phyloP scores from a whole-genome alignment of 345 rosid species.

The Eutrema japonicum region DNA sequence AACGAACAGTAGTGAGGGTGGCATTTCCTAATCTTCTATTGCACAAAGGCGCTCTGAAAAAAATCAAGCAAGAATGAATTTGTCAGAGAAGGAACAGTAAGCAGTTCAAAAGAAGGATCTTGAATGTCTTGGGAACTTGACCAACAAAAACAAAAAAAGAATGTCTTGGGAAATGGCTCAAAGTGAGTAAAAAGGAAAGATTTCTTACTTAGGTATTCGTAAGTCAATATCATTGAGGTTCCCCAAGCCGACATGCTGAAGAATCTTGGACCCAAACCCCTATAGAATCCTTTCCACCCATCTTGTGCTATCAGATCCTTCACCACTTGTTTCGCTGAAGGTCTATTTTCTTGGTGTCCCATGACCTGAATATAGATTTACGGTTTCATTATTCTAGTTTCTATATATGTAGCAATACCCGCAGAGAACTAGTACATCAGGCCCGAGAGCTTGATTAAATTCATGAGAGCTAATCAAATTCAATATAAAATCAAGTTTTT shows the following conservation, averaged over 20 bases:
- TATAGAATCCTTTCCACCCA: constrained; percentile 93
- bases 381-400: not conserved
- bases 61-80: constrained; percentile 19
- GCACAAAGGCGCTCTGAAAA: constrained; percentile 80
- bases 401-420: not conserved
- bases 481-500: not conserved
- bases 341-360: constrained; percentile 77
- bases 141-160: no score
- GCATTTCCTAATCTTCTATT: constrained; percentile 53
- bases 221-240: constrained; percentile 94
- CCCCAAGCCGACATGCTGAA: constrained; percentile 99
- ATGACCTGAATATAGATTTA: constrained; percentile 57
- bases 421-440: constrained; percentile 5
- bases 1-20: constrained; percentile 15
- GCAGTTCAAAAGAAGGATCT: not conserved
- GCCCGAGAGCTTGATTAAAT: not conserved
- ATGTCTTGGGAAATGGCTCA: constrained; percentile 13
- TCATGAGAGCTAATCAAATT: constrained; percentile 2
- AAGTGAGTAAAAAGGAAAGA: constrained; percentile 7
- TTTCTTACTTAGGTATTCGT: constrained; percentile 92
- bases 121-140: not conserved
- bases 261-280: constrained; percentile 95
- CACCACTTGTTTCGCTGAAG: constrained; percentile 70
- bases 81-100: constrained; percentile 16
- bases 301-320: constrained; percentile 75